A percentile compares a stretch with the other conserved stretches of the same genome.
Evolutionary conservation across 225 moss, liverwort and hornwort species (phyloP).

Genomic region (Physcomitrium patens): DNA sequence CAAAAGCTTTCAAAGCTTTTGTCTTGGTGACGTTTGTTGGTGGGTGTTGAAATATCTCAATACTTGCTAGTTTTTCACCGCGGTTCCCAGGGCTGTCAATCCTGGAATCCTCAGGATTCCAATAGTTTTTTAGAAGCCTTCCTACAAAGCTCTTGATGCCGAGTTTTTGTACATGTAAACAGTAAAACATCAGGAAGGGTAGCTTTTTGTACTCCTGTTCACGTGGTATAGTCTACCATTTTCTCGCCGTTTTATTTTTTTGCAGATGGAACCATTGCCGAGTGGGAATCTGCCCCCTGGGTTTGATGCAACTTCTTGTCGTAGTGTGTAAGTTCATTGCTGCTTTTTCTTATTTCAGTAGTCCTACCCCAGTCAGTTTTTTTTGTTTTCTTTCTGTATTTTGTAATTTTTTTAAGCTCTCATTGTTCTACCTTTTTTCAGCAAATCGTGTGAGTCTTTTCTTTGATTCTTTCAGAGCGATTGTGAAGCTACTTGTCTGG

Average conservation of each 20-base stretch:
- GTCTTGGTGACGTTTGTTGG: constrained; percentile 1
- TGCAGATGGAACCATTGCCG: constrained; percentile 99
- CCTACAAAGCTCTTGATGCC: constrained; percentile 2
- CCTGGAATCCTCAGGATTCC: constrained; percentile 2
- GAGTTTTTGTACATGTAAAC: constrained; percentile 1
- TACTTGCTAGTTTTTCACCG: neutral
- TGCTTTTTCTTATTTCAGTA: constrained; percentile 51
- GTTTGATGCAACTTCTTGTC: constrained; percentile 99
- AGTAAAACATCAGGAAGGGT: constrained; percentile 17
- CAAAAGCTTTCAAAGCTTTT: neutral
- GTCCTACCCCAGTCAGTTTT: constrained; percentile 39
- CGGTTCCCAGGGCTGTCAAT: constrained; percentile 19
- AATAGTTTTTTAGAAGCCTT: neutral
- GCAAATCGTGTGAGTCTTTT: constrained; percentile 16
- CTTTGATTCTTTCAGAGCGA: constrained; percentile 6
- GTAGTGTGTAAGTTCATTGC: constrained; percentile 99
- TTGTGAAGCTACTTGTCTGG: constrained; percentile 8
- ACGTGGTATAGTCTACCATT: constrained; percentile 41
- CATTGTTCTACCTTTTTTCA: constrained; percentile 20
- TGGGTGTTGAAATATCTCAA: constrained; percentile 16
- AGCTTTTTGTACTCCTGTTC: constrained; percentile 37
- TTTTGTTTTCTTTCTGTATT: neutral
- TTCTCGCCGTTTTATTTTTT: constrained; percentile 62
- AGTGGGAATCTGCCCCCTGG: constrained; percentile 99
- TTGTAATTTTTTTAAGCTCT: constrained; percentile 2